Evolutionary conservation across 1,284 basidiomycete genomes (phyloP).

Genomic region (Naganishia cerealis): DNA sequence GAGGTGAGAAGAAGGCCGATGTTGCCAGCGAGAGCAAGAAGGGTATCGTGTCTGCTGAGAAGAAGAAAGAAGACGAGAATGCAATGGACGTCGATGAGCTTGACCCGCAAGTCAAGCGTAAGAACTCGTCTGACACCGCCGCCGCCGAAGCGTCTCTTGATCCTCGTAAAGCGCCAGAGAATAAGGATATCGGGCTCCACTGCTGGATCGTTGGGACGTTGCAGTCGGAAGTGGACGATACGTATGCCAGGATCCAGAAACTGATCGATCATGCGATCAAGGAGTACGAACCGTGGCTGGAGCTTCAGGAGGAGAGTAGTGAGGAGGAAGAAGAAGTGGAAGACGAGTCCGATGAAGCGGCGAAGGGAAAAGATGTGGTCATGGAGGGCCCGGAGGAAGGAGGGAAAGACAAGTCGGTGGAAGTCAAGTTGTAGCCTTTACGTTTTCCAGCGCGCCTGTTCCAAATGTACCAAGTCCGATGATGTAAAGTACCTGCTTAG

Average conservation of each 20-base stretch:
- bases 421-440: conserved; percentile 10
- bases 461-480: neutral
- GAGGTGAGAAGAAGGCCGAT: neutral
- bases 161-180: conserved; percentile 23
- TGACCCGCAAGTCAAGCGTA: neutral
- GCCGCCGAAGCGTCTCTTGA: neutral
- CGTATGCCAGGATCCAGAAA: conserved; percentile 16
- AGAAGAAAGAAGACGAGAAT: neutral
- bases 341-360: neutral
- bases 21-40: neutral
- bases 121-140: neutral
- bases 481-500: neutral
- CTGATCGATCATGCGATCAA: conserved; percentile 24
- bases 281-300: conserved; percentile 26
- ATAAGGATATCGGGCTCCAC: conserved; percentile 31
- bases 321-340: conserved; percentile 18
- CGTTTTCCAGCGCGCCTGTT: neutral
- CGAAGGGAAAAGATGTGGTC: conserved; percentile 11
- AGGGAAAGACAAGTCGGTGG: neutral
- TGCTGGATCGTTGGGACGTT: conserved; percentile 31
- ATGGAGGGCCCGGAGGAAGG: conserved; percentile 1
- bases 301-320: conserved; percentile 23
- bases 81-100: conserved; percentile 21
- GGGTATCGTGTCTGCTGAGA: neutral
- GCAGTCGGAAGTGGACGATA: conserved; percentile 26